Evolutionary conservation across 2,329 filamentous ascomycete genomes (phyloP).

Genomic region (Bipolaris bicolor): DNA sequence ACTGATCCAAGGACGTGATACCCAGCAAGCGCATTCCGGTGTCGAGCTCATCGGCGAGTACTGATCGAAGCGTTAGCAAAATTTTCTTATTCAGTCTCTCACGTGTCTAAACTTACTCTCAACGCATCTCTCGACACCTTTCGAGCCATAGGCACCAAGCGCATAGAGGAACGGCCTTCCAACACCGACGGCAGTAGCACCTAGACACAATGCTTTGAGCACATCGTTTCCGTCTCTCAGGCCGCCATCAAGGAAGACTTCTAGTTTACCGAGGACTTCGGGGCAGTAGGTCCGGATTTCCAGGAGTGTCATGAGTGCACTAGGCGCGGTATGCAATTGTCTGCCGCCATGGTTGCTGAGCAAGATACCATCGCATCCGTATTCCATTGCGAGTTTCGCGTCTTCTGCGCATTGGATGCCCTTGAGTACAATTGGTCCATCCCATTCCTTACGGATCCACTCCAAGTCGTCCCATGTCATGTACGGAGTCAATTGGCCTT

Average conservation of each 20-base stretch:
- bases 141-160: constrained; percentile 46
- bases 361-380: constrained; percentile 56
- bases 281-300: constrained; percentile 49
- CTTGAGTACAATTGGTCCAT: constrained; percentile 53
- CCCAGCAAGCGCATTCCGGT: constrained; percentile 71
- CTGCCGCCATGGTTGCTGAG: constrained; percentile 62
- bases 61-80: constrained; percentile 27
- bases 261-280: constrained; percentile 44
- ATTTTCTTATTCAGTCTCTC: neutral
- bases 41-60: constrained; percentile 64
- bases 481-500: constrained; percentile 49
- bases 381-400: constrained; percentile 52
- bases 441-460: constrained; percentile 52
- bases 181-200: constrained; percentile 49
- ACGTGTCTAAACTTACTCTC: constrained; percentile 38
- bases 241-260: constrained; percentile 49
- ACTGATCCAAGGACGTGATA: constrained; percentile 64
- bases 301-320: constrained; percentile 46
- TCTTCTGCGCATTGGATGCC: constrained; percentile 55
- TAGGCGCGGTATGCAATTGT: constrained; percentile 55
- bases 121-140: constrained; percentile 46
- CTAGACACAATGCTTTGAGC: constrained; percentile 49
- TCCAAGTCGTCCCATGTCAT: constrained; percentile 58
- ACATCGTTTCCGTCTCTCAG: constrained; percentile 48
- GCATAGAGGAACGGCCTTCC: constrained; percentile 49